phyloP scores from a whole-genome alignment of 768 basidiomycete genomes.

The Rhodotorula diobovata region DNA sequence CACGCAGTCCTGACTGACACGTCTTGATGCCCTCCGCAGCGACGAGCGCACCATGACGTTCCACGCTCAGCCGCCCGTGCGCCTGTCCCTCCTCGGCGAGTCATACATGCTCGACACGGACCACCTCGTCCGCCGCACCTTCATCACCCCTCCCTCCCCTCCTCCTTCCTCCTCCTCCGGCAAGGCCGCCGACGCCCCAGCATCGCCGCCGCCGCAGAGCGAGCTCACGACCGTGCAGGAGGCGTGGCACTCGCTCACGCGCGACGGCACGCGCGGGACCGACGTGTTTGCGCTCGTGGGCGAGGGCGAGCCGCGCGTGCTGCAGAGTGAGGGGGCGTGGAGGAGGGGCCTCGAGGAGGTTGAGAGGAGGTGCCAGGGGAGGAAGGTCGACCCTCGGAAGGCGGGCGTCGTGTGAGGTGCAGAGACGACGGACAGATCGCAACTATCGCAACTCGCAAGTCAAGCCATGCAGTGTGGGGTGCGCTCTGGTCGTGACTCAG shows the following conservation, averaged over 20 bases:
- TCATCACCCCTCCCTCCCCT: neutral
- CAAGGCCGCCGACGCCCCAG: neutral
- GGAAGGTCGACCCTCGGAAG: too few relatives aligned
- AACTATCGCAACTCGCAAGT: neutral
- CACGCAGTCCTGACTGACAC: too few relatives aligned
- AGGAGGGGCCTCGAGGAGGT: neutral
- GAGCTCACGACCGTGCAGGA: neutral
- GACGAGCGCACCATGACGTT: neutral
- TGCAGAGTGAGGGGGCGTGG: neutral
- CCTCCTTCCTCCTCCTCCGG: neutral
- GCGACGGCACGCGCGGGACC: neutral
- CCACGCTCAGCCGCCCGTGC: neutral
- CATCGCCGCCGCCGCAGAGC: neutral
- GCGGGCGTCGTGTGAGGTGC: neutral
- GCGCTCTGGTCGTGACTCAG: too few relatives aligned
- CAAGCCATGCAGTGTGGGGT: too few relatives aligned
- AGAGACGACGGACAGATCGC: too few relatives aligned
- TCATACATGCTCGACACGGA: conserved; percentile 23
- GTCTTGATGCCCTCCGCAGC: neutral
- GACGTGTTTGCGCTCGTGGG: neutral
- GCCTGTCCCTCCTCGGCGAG: neutral
- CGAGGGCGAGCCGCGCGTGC: neutral
- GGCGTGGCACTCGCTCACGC: neutral
- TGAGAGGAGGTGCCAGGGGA: conserved; percentile 2
- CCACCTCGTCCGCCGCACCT: conserved; percentile 20